Evolutionary conservation across 768 basidiomycete genomes (phyloP).

Genomic region (Leccinum disarticulatum): DNA sequence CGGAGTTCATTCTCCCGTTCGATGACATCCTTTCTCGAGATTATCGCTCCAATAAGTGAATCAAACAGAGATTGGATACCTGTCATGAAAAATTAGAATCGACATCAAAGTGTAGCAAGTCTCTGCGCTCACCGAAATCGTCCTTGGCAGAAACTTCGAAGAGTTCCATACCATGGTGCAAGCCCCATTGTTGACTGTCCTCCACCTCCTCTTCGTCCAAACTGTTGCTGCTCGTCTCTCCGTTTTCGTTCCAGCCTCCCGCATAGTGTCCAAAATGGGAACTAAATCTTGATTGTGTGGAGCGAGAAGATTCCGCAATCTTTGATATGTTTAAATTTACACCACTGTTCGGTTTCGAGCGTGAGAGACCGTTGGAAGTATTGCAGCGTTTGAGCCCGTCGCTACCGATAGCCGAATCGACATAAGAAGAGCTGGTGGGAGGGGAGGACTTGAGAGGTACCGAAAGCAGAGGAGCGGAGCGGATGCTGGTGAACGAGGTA

Average conservation of each 20-base stretch:
- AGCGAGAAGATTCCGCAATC: constrained; percentile 43
- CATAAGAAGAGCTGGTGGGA: constrained; percentile 60
- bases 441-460: constrained; percentile 45
- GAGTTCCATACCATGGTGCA: constrained; percentile 81
- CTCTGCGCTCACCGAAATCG: constrained; percentile 55
- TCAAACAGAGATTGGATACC: constrained; percentile 82
- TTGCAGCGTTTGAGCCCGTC: constrained; percentile 55
- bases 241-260: constrained; percentile 56
- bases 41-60: constrained; percentile 77
- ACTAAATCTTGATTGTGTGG: constrained; percentile 52
- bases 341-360: constrained; percentile 48
- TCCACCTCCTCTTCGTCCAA: constrained; percentile 60
- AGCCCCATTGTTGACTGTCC: constrained; percentile 66
- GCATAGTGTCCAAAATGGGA: constrained; percentile 52
- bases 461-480: constrained; percentile 58
- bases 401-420: constrained; percentile 57
- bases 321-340: constrained; percentile 33
- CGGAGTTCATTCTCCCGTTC: constrained; percentile 79
- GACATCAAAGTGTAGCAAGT: constrained; percentile 6
- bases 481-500: constrained; percentile 46
- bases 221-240: constrained; percentile 65
- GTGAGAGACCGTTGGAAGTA: constrained; percentile 46
- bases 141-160: constrained; percentile 94
- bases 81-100: constrained; percentile 31
- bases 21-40: constrained; percentile 72